Evolutionary conservation across 148 eudicot species (phyloP).

Genomic region (Cornus controversa): DNA sequence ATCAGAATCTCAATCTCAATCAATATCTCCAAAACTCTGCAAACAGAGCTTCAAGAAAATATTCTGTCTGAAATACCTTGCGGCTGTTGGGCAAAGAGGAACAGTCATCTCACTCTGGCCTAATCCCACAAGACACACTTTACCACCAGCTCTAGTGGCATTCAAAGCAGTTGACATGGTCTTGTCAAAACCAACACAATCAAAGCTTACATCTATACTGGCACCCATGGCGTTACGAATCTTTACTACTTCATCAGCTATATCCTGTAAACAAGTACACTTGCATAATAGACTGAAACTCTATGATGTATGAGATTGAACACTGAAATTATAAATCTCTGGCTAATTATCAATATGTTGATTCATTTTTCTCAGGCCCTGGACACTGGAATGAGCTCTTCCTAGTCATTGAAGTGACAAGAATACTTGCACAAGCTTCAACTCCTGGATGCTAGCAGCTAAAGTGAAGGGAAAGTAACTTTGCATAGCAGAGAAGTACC

Average conservation of each 20-base stretch:
- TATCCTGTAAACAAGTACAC: slow-evolving; percentile 35
- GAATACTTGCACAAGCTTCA: neutral
- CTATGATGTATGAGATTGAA: neutral
- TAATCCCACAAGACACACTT: slow-evolving; percentile 66
- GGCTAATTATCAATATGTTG: too few relatives aligned
- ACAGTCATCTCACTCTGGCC: slow-evolving; percentile 59
- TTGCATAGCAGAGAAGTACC: slow-evolving; percentile 22
- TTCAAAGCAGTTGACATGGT: slow-evolving; percentile 59
- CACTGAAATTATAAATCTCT: neutral
- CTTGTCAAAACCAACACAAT: slow-evolving; percentile 70
- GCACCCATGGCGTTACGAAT: slow-evolving; percentile 46
- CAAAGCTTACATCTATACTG: slow-evolving; percentile 53
- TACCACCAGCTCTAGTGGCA: slow-evolving; percentile 60
- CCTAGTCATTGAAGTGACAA: too few relatives aligned
- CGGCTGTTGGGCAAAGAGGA: slow-evolving; percentile 67
- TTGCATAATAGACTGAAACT: neutral
- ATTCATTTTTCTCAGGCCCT: too few relatives aligned
- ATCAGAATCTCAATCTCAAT: neutral
- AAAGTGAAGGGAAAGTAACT: neutral
- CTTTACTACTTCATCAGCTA: slow-evolving; percentile 35
- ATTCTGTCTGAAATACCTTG: slow-evolving; percentile 34
- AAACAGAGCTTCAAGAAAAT: neutral
- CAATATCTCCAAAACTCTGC: neutral
- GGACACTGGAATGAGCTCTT: too few relatives aligned
- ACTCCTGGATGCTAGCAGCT: too few relatives aligned